phyloP scores from a whole-genome alignment of 1,284 basidiomycete genomes.

The Coniophora puteana region DNA sequence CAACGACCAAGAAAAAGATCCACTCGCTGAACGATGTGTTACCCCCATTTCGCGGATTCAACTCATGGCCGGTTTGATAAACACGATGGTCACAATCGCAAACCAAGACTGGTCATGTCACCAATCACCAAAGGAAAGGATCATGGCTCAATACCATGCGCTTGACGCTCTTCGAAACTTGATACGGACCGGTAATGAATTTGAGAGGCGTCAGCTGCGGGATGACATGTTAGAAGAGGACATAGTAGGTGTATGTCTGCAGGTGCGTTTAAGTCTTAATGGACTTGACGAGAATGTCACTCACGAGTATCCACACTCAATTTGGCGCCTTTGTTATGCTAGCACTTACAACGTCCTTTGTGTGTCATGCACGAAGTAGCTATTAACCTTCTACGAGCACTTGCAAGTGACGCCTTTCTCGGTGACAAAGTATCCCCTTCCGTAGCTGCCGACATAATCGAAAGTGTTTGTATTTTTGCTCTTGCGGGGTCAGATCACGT shows the following conservation, averaged over 20 bases:
- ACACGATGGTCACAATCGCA: no score
- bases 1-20: no score
- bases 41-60: no score
- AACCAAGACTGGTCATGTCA: no score
- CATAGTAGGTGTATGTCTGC: slow-evolving; percentile 16
- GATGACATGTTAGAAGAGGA: slow-evolving; percentile 17
- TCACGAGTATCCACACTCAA: background rate
- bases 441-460: slow-evolving; percentile 20
- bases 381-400: slow-evolving; percentile 12
- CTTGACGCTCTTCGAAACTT: slow-evolving; percentile 15
- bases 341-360: slow-evolving; percentile 20
- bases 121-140: slow-evolving; percentile 10
- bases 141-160: slow-evolving; percentile 19
- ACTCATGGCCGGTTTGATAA: no score
- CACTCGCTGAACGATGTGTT: no score
- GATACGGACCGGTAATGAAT: slow-evolving; percentile 14
- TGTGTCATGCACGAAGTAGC: slow-evolving; percentile 19
- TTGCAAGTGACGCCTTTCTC: slow-evolving; percentile 19
- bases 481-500: slow-evolving; percentile 19
- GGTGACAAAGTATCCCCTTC: slow-evolving; percentile 14
- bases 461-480: slow-evolving; percentile 18
- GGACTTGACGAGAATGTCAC: background rate
- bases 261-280: slow-evolving; percentile 15
- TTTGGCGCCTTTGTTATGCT: background rate
- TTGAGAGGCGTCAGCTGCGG: slow-evolving; percentile 17